These are phyloP conservation scores for Coemansia aciculifera DNA, from an alignment of 192 early-diverging fungal genomes.

Conservation along the genomic window DNA sequence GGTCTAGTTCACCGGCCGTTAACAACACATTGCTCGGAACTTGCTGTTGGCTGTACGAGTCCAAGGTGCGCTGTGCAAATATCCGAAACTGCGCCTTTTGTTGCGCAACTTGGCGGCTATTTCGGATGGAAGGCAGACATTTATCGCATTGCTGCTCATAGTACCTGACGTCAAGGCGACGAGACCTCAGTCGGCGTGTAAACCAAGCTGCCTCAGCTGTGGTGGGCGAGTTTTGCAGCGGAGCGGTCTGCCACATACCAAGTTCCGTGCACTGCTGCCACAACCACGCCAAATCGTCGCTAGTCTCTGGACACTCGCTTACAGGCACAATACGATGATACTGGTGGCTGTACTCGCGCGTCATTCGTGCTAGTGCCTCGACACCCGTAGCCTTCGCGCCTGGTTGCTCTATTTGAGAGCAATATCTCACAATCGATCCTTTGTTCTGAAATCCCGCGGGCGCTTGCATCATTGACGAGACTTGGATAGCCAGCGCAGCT, in stretches of 20 bases:
- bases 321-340: background rate
- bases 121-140: conserved; percentile 13
- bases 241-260: conserved; percentile 47
- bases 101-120: background rate
- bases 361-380: conserved; percentile 3
- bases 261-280: conserved; percentile 46
- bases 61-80: conserved; percentile 18
- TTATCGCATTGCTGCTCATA: conserved; percentile 18
- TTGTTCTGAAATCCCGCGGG: background rate
- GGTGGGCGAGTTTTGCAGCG: background rate
- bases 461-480: conserved; percentile 13
- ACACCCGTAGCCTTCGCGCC: background rate
- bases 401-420: background rate
- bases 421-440: conserved; percentile 16
- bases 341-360: background rate
- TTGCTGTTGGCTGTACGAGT: background rate
- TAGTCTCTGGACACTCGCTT: conserved; percentile 6
- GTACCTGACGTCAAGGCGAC: conserved; percentile 14
- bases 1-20: conserved; percentile 33
- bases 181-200: conserved; percentile 25
- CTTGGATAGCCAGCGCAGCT: conserved; percentile 13
- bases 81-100: conserved; percentile 12
- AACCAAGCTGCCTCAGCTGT: conserved; percentile 3
- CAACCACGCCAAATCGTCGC: conserved; percentile 29
- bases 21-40: conserved; percentile 12